Conservation (phyloP, 371 early-diverging fungal species). For the Thermomucor indicae-seudaticae region DNA sequence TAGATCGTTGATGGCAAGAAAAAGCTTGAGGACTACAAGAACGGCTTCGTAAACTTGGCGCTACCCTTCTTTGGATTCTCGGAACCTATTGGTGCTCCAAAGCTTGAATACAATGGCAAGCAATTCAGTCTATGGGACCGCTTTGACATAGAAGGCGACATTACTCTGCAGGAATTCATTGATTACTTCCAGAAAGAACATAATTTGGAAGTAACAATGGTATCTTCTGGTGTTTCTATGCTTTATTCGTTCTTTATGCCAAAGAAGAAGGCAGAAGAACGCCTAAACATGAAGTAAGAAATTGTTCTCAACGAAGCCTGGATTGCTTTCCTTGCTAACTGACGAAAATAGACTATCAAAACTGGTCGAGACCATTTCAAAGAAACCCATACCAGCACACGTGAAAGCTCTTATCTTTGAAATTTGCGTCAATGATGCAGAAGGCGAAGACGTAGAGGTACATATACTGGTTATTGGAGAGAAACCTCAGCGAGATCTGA, state of each 20-base stretch:
- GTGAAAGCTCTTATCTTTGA: slow-evolving; percentile 83
- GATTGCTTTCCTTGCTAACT: neutral
- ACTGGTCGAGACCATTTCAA: slow-evolving; percentile 77
- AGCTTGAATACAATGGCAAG: slow-evolving; percentile 78
- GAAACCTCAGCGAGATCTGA: neutral
- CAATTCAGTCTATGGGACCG: slow-evolving; percentile 97
- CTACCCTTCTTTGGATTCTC: slow-evolving; percentile 99
- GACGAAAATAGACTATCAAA: slow-evolving; percentile 57
- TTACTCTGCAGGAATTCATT: slow-evolving; percentile 89
- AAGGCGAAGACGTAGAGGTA: slow-evolving; percentile 94
- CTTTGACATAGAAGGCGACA: slow-evolving; percentile 85
- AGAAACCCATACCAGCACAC: slow-evolving; percentile 85
- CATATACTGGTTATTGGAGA: slow-evolving; percentile 58
- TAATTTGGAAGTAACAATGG: slow-evolving; percentile 91
- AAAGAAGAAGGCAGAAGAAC: slow-evolving; percentile 83
- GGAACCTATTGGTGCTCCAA: slow-evolving; percentile 93
- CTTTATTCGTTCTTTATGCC: slow-evolving; percentile 89
- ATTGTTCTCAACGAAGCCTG: neutral
- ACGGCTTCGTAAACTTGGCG: slow-evolving; percentile 98
- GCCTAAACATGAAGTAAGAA: slow-evolving; percentile 56
- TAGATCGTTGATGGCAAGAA: slow-evolving; percentile 69
- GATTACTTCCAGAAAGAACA: slow-evolving; percentile 82
- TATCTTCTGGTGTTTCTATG: slow-evolving; percentile 93
- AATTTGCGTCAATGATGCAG: slow-evolving; percentile 81
- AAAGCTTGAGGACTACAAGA: slow-evolving; percentile 96